Base-by-base conservation (phyloP, 2,329 filamentous ascomycete genomes). In the Colletotrichum sojae region DNA sequence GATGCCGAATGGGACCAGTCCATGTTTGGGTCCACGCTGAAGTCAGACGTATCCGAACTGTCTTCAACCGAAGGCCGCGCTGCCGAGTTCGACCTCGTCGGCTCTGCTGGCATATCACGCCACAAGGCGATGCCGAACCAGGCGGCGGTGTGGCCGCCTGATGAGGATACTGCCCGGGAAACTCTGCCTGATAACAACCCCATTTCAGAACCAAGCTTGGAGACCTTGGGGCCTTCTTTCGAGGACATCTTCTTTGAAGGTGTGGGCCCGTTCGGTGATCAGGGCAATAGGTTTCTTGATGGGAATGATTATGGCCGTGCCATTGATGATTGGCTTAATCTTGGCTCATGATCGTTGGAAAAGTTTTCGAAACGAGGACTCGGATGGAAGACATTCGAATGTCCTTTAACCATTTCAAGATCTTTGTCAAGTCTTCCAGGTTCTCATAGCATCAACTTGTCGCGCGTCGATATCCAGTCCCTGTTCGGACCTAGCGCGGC, bases 61-160 rank as follows among this genome's bases (percentile, higher is more conserved):
- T 48, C 71, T 10, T 48, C 71, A 20, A 59, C 69, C 13, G 61
- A 54, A 6, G 49, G 48, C 25, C 73, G 71, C 0, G 76, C 75
- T 6, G 76, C 74, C 1, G 79, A 79, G 39, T 80, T 79, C 31
- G 73, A 78, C 20, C 73, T 82, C 3, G 77, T 82, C 36, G 80
- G 80, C 8, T 81, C 79, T 0, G 77, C 77, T 10, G 79, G 80
- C 2, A 80, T 82, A 6, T 79, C 78, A 3, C 79, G 77, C 0
- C 80, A 82, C 71, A 79, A 78, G 54, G 74, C 79, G 1, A 79
- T 80, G n/a, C 75, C 77, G 0, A 73, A 76, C 22, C 75, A 81
- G 18, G 75, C 74, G 16, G 76, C 78, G 0, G 77, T 75, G 0
- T 81, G 80, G 55, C 78, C 80, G 1, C 79, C 80, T 1, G 75